A percentile compares a stretch with the other conserved stretches of the same genome.
Evolutionary conservation across 2,329 filamentous ascomycete genomes (phyloP).

Genomic region (Ophiocordyceps camponoti-floridani): DNA sequence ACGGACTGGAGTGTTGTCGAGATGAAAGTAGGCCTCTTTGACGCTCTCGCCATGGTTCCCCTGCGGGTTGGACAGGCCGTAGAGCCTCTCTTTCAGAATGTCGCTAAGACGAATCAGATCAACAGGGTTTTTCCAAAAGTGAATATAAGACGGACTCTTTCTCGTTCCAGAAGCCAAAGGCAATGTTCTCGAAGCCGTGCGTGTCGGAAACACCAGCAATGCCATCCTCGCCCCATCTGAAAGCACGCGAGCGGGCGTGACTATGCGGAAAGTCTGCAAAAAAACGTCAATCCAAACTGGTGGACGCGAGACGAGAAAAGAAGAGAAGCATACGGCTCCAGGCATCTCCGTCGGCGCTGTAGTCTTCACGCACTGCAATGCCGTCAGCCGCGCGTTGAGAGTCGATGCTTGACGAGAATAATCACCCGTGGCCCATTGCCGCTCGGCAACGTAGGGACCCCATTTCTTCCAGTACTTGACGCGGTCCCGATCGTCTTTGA

Average conservation of each 20-base stretch:
- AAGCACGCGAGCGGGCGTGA: slow-evolving; percentile 72
- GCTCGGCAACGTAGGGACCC: slow-evolving; percentile 84
- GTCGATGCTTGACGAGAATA: background rate
- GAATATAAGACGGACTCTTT: slow-evolving; percentile 48
- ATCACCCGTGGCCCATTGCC: slow-evolving; percentile 84
- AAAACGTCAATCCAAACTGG: background rate
- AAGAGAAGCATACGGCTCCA: slow-evolving; percentile 63
- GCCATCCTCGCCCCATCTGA: slow-evolving; percentile 91
- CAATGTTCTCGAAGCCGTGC: slow-evolving; percentile 80
- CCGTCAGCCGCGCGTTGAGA: slow-evolving; percentile 7
- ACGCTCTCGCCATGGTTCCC: slow-evolving; percentile 94
- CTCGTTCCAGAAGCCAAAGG: slow-evolving; percentile 95
- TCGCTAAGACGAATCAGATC: slow-evolving; percentile 34
- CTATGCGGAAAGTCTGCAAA: slow-evolving; percentile 77
- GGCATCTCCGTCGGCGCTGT: slow-evolving; percentile 74
- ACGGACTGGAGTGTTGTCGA: slow-evolving; percentile 72
- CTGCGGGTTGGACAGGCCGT: slow-evolving; percentile 88
- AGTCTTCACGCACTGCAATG: slow-evolving; percentile 63
- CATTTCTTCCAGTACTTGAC: slow-evolving; percentile 96
- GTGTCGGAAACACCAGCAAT: slow-evolving; percentile 89
- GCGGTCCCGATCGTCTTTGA: slow-evolving; percentile 69
- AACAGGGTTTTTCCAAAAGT: background rate
- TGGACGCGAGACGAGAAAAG: background rate
- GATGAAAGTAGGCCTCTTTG: slow-evolving; percentile 91
- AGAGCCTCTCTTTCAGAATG: slow-evolving; percentile 86